Evolutionary conservation across 768 basidiomycete genomes (phyloP), one percentile per base, ranked within the genome.

Genomic region (Rhodotorula babjevae): DNA sequence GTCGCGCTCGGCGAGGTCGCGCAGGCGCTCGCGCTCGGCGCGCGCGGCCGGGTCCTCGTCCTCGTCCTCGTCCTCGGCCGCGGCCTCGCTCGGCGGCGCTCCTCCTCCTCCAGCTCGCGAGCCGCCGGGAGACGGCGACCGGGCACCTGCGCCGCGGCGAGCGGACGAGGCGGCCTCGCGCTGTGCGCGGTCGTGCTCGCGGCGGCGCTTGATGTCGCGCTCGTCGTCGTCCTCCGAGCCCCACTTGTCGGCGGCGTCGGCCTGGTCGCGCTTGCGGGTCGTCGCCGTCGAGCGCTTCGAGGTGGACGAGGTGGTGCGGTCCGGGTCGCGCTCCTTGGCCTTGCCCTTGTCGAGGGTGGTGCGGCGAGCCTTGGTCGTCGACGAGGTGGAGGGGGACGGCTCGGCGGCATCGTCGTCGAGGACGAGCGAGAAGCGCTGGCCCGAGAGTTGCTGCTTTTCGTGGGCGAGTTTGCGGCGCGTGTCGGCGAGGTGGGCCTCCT

Each of bases 1-100:
- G 80, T 99, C 96, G 71, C 96, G 85, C 72, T 96, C 95, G 73
- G 86, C 84, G 29, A 91, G 71, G 76, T 99, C 96, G 78, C 89
- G 86, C 60, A 87, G 67, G 33, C 91, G 85, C 78, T 94, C 89
- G 50, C 86, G 83, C 81, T 92, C 93, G 76, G 79, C 86, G 61
- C 88, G 84, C 36, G 81, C 82, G 0, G 87, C 89, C 77, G 90
- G 88, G 67, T 92, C 93, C 81, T 95, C 90, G 55, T 81, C 58
- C 57, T 73, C 47, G 47, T 73, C 56, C 49, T 62, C 68, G 52
- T 52, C 31, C 31, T 85, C 84, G 46, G 80, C 80, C 40, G 69
- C 73, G 33, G 65, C 66, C 63, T 77, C 31, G 40, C 25, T 46
- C 23, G 5, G 33, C 58, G 40, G 23, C 36, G 31, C 49, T n/a